A percentile compares a stretch with the other conserved stretches of the same genome.
These are phyloP conservation scores for Fomitopsis betulina DNA, from an alignment of 1,284 basidiomycete species.

Conservation along the genomic window DNA sequence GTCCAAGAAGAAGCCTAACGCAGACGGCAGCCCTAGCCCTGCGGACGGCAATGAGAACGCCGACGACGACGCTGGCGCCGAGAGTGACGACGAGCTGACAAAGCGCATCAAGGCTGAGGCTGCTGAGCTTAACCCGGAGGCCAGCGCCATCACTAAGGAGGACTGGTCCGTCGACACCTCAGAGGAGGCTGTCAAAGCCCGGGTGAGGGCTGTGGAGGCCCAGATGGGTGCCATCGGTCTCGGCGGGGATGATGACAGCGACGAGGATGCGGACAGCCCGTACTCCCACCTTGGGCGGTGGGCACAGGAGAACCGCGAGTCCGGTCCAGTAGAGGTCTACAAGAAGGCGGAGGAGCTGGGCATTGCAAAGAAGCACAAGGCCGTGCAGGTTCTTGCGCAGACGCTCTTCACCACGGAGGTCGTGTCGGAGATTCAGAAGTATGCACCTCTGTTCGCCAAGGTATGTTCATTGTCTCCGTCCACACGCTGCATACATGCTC, in stretches of 20 bases:
- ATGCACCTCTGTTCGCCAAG: slow-evolving; percentile 77
- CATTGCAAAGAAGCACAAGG: slow-evolving; percentile 96
- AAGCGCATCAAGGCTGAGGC: slow-evolving; percentile 84
- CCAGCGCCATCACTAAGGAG: slow-evolving; percentile 53
- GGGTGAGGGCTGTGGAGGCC: slow-evolving; percentile 75
- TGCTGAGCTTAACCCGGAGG: slow-evolving; percentile 65
- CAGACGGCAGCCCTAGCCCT: slow-evolving; percentile 27
- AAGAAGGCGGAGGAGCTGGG: slow-evolving; percentile 89
- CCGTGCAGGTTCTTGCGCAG: slow-evolving; percentile 81
- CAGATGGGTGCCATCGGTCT: slow-evolving; percentile 54
- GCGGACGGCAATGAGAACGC: slow-evolving; percentile 33
- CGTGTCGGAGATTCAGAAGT: slow-evolving; percentile 69
- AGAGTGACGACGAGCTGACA: slow-evolving; percentile 79
- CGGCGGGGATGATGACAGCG: slow-evolving; percentile 81
- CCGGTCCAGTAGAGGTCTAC: slow-evolving; percentile 19
- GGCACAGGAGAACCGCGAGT: slow-evolving; percentile 76
- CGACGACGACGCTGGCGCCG: slow-evolving; percentile 42
- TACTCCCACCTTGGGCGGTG: slow-evolving; percentile 84
- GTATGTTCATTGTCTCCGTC: slow-evolving; percentile 37
- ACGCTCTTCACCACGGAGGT: slow-evolving; percentile 84
- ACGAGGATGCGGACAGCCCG: slow-evolving; percentile 84
- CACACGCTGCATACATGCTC: neutral
- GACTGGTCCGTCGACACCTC: slow-evolving; percentile 93
- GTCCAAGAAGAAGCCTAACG: slow-evolving; percentile 53
- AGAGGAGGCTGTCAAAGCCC: slow-evolving; percentile 86